Evolutionary conservation across 306 rosid genomes (phyloP).

Genomic region (Spatholobus suberectus): DNA sequence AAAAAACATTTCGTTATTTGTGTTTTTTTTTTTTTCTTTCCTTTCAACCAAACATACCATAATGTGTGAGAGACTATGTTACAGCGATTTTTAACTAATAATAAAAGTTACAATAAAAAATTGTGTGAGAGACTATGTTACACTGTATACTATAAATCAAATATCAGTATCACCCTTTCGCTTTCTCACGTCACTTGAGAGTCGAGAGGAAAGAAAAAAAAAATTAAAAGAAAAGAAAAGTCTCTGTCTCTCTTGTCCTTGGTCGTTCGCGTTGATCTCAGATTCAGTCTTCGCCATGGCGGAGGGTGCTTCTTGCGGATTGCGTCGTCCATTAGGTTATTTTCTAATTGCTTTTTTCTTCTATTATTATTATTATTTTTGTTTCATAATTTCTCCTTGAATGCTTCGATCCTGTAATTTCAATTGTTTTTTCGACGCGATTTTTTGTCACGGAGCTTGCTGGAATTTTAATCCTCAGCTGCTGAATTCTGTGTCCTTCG

Average conservation of each 20-base stretch:
- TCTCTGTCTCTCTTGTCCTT: slow-evolving; percentile 16
- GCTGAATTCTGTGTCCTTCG: slow-evolving; percentile 11
- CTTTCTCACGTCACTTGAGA: slow-evolving; percentile 51
- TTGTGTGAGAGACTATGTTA: not conserved
- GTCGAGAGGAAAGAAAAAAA: not conserved
- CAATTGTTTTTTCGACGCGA: not conserved
- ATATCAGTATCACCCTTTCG: slow-evolving; percentile 35
- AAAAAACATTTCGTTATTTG: too few species aligned
- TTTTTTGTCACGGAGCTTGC: not conserved
- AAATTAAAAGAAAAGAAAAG: not conserved
- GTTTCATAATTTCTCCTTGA: not conserved
- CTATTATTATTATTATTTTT: not conserved
- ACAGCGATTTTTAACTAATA: not conserved
- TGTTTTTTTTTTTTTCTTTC: too few species aligned
- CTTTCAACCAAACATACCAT: too few species aligned
- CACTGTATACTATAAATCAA: slow-evolving; percentile 29
- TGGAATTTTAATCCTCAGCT: not conserved
- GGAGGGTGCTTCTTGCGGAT: slow-evolving; percentile 65
- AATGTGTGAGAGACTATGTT: too few species aligned
- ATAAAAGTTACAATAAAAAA: too few species aligned
- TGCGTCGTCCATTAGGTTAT: slow-evolving; percentile 82
- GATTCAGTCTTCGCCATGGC: slow-evolving; percentile 70
- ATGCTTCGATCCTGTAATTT: slow-evolving; percentile 30
- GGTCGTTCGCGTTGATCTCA: slow-evolving; percentile 45
- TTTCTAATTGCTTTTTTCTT: slow-evolving; percentile 16